These are phyloP conservation scores for Spathaspora hagerdaliae DNA, from an alignment of 805 yeast genomes.

Conservation along the genomic window DNA sequence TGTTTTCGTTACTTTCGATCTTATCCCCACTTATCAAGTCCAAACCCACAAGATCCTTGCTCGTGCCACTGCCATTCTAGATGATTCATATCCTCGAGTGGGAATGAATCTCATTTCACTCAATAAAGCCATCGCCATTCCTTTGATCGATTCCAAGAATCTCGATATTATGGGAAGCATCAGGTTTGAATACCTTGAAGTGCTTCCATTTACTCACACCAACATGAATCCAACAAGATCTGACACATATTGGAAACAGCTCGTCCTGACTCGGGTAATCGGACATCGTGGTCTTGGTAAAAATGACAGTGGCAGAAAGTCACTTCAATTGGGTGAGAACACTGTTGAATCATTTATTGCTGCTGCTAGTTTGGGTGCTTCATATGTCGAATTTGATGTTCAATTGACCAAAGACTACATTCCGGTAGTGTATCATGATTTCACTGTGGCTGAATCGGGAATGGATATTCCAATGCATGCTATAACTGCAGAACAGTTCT, in stretches of 20 bases:
- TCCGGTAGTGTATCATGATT: conserved; percentile 94
- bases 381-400: conserved; percentile 95
- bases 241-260: conserved; percentile 87
- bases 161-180: conserved; percentile 75
- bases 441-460: conserved; percentile 91
- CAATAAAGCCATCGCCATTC: conserved; percentile 61
- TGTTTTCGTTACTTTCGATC: conserved; percentile 69
- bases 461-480: conserved; percentile 96
- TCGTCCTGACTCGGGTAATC: conserved; percentile 84
- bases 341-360: conserved; percentile 93
- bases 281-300: conserved; percentile 97
- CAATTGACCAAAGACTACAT: conserved; percentile 87
- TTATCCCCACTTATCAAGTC: conserved; percentile 81
- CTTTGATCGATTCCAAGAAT: conserved; percentile 69
- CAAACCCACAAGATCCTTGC: conserved; percentile 49
- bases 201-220: conserved; percentile 70
- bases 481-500: conserved; percentile 83
- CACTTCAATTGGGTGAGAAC: conserved; percentile 91
- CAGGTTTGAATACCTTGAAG: conserved; percentile 68
- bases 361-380: conserved; percentile 94
- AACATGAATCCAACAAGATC: conserved; percentile 61
- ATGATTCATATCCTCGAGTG: conserved; percentile 58
- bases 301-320: conserved; percentile 64
- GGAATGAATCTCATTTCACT: conserved; percentile 67
- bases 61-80: conserved; percentile 74